Evolutionary conservation across 116 monocot species (phyloP).

Genomic region (Cymodocea nodosa): DNA sequence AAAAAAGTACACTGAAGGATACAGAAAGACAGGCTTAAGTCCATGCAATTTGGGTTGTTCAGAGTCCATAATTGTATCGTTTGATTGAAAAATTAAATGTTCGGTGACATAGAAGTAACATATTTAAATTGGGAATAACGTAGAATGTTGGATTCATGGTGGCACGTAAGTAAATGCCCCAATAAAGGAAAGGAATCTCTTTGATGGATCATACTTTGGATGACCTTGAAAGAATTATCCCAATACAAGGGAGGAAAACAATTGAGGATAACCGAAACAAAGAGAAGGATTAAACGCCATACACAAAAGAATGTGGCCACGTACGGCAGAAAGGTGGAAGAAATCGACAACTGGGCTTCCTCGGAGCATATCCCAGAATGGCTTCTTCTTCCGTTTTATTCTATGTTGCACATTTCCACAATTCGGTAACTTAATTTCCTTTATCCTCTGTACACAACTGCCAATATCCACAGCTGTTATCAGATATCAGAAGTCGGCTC

Average conservation of each 20-base stretch:
- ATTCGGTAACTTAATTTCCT: not conserved
- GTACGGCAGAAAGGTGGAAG: not conserved
- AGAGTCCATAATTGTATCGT: too few relatives aligned
- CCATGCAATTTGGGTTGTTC: too few relatives aligned
- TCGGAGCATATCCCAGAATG: not conserved
- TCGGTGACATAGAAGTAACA: too few relatives aligned
- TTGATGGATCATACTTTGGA: not conserved
- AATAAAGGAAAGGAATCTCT: too few relatives aligned
- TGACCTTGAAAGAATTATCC: not conserved
- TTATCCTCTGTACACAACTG: too few relatives aligned
- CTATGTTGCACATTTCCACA: not conserved
- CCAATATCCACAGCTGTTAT: not conserved
- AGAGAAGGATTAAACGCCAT: not conserved
- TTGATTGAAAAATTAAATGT: too few relatives aligned
- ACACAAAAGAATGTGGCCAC: not conserved
- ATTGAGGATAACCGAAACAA: not conserved
- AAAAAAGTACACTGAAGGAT: too few relatives aligned
- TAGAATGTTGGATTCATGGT: too few relatives aligned
- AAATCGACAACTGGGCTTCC: not conserved
- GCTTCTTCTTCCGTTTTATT: not conserved
- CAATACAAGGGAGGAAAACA: not conserved
- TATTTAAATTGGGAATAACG: too few relatives aligned
- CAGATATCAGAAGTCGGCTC: slow-evolving; percentile 10
- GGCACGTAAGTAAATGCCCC: too few relatives aligned
- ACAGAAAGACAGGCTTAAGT: too few relatives aligned